Conservation (phyloP, 805 yeast species). For the Yamadazyma akitaensis region DNA sequence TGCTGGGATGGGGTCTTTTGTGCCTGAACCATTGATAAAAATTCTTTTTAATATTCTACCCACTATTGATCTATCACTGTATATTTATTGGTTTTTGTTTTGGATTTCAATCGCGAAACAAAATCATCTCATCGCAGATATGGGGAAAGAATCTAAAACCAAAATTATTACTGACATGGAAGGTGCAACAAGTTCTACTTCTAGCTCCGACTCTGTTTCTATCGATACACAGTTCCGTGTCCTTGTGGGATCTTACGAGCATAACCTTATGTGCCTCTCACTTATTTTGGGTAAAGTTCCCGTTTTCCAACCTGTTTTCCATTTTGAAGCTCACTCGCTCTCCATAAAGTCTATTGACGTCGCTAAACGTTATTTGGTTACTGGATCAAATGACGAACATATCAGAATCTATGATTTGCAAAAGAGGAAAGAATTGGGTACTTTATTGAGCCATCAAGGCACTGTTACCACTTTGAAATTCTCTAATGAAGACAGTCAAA, state of each 20-base stretch:
- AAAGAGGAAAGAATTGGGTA: constrained; percentile 90
- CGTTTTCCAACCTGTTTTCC: constrained; percentile 89
- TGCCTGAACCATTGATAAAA: constrained; percentile 18
- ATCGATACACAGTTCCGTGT: constrained; percentile 53
- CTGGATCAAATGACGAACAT: constrained; percentile 95
- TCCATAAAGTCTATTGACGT: constrained; percentile 83
- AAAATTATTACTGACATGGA: not conserved
- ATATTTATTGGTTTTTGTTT: not conserved
- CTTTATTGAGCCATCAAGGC: constrained; percentile 84
- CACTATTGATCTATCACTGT: not conserved
- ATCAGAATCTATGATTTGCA: constrained; percentile 92
- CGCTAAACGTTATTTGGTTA: constrained; percentile 80
- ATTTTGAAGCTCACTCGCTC: constrained; percentile 89
- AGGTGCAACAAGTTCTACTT: not conserved
- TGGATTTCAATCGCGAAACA: not conserved
- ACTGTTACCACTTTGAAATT: constrained; percentile 77
- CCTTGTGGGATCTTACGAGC: constrained; percentile 94
- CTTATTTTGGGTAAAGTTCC: constrained; percentile 48
- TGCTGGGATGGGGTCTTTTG: constrained; percentile 51
- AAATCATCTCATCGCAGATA: constrained; percentile 6
- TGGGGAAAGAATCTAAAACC: not conserved
- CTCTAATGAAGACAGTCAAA: constrained; percentile 43
- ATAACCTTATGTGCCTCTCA: constrained; percentile 78
- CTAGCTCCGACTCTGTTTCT: not conserved
- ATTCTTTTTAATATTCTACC: not conserved